These are phyloP conservation scores for Alnus glutinosa DNA, from an alignment of 306 rosid genomes.

Conservation along the genomic window DNA sequence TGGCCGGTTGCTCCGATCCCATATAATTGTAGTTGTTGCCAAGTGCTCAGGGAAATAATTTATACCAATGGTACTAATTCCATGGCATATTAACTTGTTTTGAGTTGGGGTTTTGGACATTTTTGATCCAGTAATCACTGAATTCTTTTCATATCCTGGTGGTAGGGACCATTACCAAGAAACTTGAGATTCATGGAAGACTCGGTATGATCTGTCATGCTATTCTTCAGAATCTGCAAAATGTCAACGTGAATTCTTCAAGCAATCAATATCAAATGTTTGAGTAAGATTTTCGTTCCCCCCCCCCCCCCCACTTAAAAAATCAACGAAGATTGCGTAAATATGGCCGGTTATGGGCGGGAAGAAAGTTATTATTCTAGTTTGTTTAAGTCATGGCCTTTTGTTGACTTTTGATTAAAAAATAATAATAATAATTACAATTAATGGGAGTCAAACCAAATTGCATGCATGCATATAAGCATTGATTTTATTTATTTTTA, in stretches of 20 bases:
- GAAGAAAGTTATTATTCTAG: too few species aligned
- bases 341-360: too few species aligned
- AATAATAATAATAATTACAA: too few species aligned
- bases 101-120: too few species aligned
- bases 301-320: too few species aligned
- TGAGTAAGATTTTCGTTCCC: slow-evolving; percentile 56
- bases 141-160: background rate
- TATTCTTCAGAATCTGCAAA: slow-evolving; percentile 29
- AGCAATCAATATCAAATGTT: slow-evolving; percentile 38
- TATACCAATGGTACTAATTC: slow-evolving; percentile 44
- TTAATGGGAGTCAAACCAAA: too few species aligned
- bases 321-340: too few species aligned
- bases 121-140: background rate
- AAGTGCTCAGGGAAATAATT: slow-evolving; percentile 61
- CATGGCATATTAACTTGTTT: background rate
- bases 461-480: too few species aligned
- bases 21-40: slow-evolving; percentile 57
- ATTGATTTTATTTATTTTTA: too few species aligned
- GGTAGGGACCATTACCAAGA: slow-evolving; percentile 41
- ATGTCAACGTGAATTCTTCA: slow-evolving; percentile 21
- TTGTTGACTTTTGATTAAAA: too few species aligned
- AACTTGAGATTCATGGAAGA: slow-evolving; percentile 77
- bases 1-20: slow-evolving; percentile 46
- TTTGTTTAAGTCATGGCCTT: too few species aligned
- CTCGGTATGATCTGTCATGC: slow-evolving; percentile 65